Base-by-base conservation (phyloP, 2,329 filamentous ascomycete species). In the Scedosporium minutisporum region DNA sequence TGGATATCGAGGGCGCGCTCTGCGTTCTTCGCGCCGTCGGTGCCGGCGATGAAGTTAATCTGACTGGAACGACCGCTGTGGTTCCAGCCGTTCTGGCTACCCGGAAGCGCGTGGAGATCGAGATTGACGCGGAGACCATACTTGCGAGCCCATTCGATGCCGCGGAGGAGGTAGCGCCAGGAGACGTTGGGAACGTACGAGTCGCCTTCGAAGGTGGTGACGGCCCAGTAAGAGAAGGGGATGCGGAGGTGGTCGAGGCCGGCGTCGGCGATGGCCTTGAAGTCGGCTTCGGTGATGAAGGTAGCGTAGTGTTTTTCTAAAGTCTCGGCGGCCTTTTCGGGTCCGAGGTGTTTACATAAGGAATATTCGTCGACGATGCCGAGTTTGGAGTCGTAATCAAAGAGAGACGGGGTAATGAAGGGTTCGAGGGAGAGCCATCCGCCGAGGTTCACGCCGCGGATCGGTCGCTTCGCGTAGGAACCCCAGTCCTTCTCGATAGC, bases 211-310 rank as follows among this genome's bases (percentile, higher is more conserved):
- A 96, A 97, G 0, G 87, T 89, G 63, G 87, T 85, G 1, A 97
- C 87, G 0, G 93, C 91, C 95, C 95, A 99, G 79, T 99, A 99
- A 9, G 89, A 91, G 73, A 88, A 97, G 0, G 90, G 92, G 62
- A 99, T 97, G 62, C 95, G 89, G n/a, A 99, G 90, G 72, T 99
- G 95, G 71, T 99, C 95, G 57, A 99, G 84, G 0, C 95, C 95
- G 1, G 95, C 95, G 46, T 85, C 87, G 58, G 86, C 86, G 64
- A 99, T 97, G 48, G 93, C 89, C 63, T 81, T 80, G 73, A 97
- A 96, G 2, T 90, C 92, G 63, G 88, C 78, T 71, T 96, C 91
- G 0, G 85, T 93, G 53, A 97, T 86, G 70, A 96, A 99, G 0
- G 85, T 85, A 1, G 93, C 87, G 75, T 99, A 99, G 74, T 99